These are phyloP conservation scores for Ziziphus jujuba DNA, from an alignment of 306 rosid species.

Conservation along the genomic window DNA sequence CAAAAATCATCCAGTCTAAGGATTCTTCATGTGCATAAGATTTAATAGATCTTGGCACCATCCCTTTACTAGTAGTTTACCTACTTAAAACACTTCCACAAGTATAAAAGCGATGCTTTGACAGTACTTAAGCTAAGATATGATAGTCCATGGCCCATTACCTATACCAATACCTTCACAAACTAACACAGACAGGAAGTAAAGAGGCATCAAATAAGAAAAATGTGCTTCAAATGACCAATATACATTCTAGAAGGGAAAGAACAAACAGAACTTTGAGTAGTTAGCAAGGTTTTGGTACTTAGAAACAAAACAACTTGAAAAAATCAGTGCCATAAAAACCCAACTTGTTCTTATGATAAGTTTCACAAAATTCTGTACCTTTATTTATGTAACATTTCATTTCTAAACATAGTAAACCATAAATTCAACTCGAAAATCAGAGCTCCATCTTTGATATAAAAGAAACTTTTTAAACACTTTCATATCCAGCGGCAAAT, in stretches of 20 bases:
- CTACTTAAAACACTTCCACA: not conserved
- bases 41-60: too few species aligned
- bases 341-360: too few species aligned
- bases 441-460: not conserved
- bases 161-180: not conserved
- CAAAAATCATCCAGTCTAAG: too few species aligned
- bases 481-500: too few species aligned
- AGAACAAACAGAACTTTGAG: too few species aligned
- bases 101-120: not conserved
- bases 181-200: not conserved
- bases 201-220: not conserved
- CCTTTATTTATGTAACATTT: not conserved
- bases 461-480: not conserved
- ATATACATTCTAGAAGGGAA: too few species aligned
- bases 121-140: not conserved
- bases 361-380: not conserved
- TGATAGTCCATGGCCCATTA: not conserved
- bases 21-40: too few species aligned
- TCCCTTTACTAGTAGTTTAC: not conserved
- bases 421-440: not conserved
- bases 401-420: not conserved
- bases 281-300: too few species aligned
- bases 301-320: too few species aligned
- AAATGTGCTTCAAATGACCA: too few species aligned
- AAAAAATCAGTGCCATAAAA: too few species aligned